Percentiles rank a stretch among this genome's conserved stretches.
Evolutionary conservation across 306 rosid species (phyloP).

Genomic region (Coriaria nepalensis): DNA sequence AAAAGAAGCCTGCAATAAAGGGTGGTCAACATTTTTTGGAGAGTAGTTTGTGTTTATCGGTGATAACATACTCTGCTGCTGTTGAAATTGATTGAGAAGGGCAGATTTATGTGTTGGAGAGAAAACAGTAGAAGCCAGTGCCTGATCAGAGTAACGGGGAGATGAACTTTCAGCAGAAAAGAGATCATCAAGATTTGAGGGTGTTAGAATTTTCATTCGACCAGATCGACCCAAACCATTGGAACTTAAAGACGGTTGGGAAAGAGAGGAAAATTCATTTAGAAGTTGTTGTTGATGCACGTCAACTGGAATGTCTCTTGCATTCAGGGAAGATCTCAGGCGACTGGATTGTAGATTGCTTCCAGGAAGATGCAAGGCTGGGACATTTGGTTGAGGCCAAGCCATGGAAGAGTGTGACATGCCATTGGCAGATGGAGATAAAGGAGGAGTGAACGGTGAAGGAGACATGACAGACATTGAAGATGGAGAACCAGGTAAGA

Average conservation of each 20-base stretch:
- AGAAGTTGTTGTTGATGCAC: slow-evolving; percentile 67
- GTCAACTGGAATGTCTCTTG: slow-evolving; percentile 65
- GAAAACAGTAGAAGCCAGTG: slow-evolving; percentile 53
- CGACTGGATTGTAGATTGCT: slow-evolving; percentile 87
- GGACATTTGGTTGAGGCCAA: slow-evolving; percentile 93
- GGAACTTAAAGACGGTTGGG: slow-evolving; percentile 53
- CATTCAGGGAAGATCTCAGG: slow-evolving; percentile 70
- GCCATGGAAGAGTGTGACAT: slow-evolving; percentile 52
- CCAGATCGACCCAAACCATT: slow-evolving; percentile 61
- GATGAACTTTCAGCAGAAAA: slow-evolving; percentile 81
- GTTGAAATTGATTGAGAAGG: slow-evolving; percentile 76
- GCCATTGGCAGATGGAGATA: slow-evolving; percentile 83
- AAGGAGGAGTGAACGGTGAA: slow-evolving; percentile 72
- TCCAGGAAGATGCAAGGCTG: slow-evolving; percentile 79
- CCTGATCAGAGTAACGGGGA: slow-evolving; percentile 66
- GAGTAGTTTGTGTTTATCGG: slow-evolving; percentile 75
- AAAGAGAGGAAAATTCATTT: slow-evolving; percentile 51
- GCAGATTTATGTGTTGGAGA: slow-evolving; percentile 92
- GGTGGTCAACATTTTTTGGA: slow-evolving; percentile 50
- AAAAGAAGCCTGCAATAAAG: slow-evolving; percentile 55
- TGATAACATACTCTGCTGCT: slow-evolving; percentile 69
- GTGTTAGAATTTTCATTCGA: slow-evolving; percentile 52
- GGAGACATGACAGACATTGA: slow-evolving; percentile 79
- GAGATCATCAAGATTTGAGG: slow-evolving; percentile 82
- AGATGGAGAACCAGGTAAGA: slow-evolving; percentile 84